Base-by-base conservation (phyloP, 2,329 filamentous ascomycete species). In the Emydomyces testavorans region DNA sequence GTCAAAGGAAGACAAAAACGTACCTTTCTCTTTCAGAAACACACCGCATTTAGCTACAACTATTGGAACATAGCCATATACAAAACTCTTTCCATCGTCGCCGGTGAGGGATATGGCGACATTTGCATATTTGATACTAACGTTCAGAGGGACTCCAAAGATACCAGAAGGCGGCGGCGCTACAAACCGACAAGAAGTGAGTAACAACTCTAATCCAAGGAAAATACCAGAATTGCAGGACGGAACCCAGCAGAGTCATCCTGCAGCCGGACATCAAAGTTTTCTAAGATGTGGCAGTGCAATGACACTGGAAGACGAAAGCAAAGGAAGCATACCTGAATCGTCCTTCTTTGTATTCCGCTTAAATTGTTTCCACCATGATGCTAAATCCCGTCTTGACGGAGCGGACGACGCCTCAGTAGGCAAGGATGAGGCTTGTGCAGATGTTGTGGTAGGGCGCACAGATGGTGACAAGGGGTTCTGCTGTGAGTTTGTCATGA, bases 31-130 rank as follows among this genome's bases (percentile, higher is more conserved):
- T 67, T 98, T 98, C 56, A 98, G 66, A 57, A 89, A 98, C 3
- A 98, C 89, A 53, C 92, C 92, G 64, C 92, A 96, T 66, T 98
- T 98, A 29, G 92, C 92, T 46, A 98, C 90, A 36, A 98, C 90
- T 55, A 98, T 96, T 15, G 92, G 92, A 6, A 98, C 90, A 61
- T 96, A 96, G 60, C 92, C 92, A 65, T 96, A 98, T 46, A 96
- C 95, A 65, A 94, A 96, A 68, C 87, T 94, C 65, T 92, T 80
- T 26, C 90, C 90, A 56, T 92, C 78, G 56, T 90, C 86, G 63
- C 96, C 89, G 56, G 92, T 85, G 23, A 98, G 77, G 18, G 90
- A 96, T 60, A 98, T 98, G 54, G 92, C 92, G 52, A 98, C 92
- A 62, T 96, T 98, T 50, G 92, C 92, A 65, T 98, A 96, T 51